Evolutionary conservation across 345 rosid species (phyloP), one percentile per base, ranked within the genome.

Genomic region (Citrus mangshanensis): DNA sequence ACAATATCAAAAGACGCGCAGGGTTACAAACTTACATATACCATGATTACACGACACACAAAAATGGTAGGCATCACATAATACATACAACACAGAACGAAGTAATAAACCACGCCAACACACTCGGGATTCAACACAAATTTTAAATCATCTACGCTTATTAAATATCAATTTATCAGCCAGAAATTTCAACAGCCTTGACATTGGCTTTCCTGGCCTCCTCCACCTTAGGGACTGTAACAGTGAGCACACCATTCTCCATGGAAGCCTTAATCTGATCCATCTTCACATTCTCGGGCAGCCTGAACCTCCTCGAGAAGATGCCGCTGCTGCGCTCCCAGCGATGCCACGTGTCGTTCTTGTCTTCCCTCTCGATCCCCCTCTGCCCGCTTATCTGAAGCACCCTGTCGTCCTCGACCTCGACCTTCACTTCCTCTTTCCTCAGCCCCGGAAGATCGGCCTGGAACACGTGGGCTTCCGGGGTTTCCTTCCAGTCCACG

Each of bases 261-360:
- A 73, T 79, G 0, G 77, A 34, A 37, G 82, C 82, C 34, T 78
- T 71, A 0, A 78, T 46, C 35, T 34, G 62, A 1, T 78, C 81
- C 76, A 71, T 28, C 34, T 51, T 79, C 25, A 28, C 77, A 19
- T 79, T 67, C 61, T 73, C 82, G 0, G 73, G 74, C 30, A 73
- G 4, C 58, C 68, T 18, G 65, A 79, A 79, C n/a, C 77, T 63
- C 78, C 82, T 79, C 1, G 70, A 42, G 68, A 79, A 79, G 34
- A 55, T 73, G 0, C 78, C 78, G 21, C 77, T 64, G 67, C 82
- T 73, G 5, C 82, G 78, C 68, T 79, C 78, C 68, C 74, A 74
- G 9, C 78, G 68, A 21, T 74, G 82, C 82, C 82, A 80, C 3
- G 74, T 74, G 10, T 80, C 70, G 21, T 68, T 80, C 75, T 80